These are phyloP conservation scores for Cyclotella kingstonii DNA, from an alignment of 108 stramenopile genomes.

Conservation along the genomic window DNA sequence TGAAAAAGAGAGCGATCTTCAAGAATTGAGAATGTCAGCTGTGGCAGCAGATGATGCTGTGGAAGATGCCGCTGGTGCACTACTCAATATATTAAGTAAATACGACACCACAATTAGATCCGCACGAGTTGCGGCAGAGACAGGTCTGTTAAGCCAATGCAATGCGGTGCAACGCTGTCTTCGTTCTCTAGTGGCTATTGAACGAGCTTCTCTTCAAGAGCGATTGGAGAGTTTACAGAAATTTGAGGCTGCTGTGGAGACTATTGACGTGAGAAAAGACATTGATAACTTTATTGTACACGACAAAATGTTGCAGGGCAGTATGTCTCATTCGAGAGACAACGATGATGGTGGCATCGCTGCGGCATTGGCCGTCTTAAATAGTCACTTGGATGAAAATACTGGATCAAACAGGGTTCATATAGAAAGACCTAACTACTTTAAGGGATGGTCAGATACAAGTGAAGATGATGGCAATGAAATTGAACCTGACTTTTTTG, in stretches of 20 bases:
- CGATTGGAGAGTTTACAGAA: slow-evolving; percentile 46
- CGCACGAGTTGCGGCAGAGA: slow-evolving; percentile 64
- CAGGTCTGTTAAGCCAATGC: slow-evolving; percentile 56
- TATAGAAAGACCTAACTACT: slow-evolving; percentile 13
- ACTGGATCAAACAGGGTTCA: slow-evolving; percentile 15
- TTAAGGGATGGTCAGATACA: slow-evolving; percentile 39
- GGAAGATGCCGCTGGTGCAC: slow-evolving; percentile 53
- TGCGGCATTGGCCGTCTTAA: slow-evolving; percentile 67
- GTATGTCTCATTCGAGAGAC: slow-evolving; percentile 52
- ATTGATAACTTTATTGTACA: slow-evolving; percentile 57
- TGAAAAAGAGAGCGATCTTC: slow-evolving; percentile 57
- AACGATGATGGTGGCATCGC: slow-evolving; percentile 81
- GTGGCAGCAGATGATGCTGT: slow-evolving; percentile 58
- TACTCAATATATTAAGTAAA: slow-evolving; percentile 57
- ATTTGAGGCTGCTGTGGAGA: slow-evolving; percentile 51
- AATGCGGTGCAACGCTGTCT: slow-evolving; percentile 60
- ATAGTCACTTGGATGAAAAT: slow-evolving; percentile 48
- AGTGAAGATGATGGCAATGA: slow-evolving; percentile 13
- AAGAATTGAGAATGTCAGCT: slow-evolving; percentile 53
- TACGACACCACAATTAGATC: slow-evolving; percentile 64
- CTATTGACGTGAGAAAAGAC: slow-evolving; percentile 70
- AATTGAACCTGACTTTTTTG: slow-evolving; percentile 32
- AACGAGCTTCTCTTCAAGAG: slow-evolving; percentile 56
- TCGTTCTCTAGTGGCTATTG: slow-evolving; percentile 50
- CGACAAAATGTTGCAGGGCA: slow-evolving; percentile 54